Evolutionary conservation across 78 protist species (phyloP).

Genomic region (Emiliania huxleyi): DNA sequence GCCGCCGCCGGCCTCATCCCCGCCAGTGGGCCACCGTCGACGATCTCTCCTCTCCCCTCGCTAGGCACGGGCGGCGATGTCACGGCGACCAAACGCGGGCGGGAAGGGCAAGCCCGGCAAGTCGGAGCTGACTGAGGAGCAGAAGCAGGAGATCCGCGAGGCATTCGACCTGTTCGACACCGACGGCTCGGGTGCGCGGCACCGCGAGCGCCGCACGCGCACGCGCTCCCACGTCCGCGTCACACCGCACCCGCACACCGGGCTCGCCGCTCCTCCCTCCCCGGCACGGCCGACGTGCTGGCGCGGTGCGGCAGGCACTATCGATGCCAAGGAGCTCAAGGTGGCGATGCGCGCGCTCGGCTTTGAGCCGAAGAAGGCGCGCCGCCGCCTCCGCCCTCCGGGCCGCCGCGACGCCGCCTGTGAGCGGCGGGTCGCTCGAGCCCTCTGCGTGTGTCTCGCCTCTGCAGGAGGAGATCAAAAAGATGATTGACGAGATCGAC

Average conservation of each 20-base stretch:
- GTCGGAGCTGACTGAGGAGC: conserved; percentile 27
- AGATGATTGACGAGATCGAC: conserved; percentile 85
- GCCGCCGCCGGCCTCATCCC: too few species aligned
- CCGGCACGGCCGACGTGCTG: too few species aligned
- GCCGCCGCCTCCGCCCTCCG: too few species aligned
- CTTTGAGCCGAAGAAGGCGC: conserved; percentile 84
- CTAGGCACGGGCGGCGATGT: too few species aligned
- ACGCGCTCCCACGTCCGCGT: too few species aligned
- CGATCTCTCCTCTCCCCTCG: too few species aligned
- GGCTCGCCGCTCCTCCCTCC: too few species aligned
- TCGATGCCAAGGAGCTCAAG: conserved; percentile 89
- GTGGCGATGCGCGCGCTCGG: conserved; percentile 96
- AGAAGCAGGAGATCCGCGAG: conserved; percentile 42
- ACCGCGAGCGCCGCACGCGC: too few species aligned
- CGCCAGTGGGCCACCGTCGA: too few species aligned
- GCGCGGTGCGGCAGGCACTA: conserved; percentile 62
- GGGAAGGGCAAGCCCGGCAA: not conserved
- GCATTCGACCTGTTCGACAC: conserved; percentile 44
- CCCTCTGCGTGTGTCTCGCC: not conserved
- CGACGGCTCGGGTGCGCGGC: conserved; percentile 58
- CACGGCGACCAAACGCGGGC: too few species aligned
- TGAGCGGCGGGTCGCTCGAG: not conserved
- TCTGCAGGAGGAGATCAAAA: conserved; percentile 72
- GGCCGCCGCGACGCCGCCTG: too few species aligned
- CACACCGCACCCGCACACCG: too few species aligned